These are phyloP conservation scores for Botrytis paeoniae DNA, from an alignment of 2,329 filamentous ascomycete genomes.

Conservation along the genomic window DNA sequence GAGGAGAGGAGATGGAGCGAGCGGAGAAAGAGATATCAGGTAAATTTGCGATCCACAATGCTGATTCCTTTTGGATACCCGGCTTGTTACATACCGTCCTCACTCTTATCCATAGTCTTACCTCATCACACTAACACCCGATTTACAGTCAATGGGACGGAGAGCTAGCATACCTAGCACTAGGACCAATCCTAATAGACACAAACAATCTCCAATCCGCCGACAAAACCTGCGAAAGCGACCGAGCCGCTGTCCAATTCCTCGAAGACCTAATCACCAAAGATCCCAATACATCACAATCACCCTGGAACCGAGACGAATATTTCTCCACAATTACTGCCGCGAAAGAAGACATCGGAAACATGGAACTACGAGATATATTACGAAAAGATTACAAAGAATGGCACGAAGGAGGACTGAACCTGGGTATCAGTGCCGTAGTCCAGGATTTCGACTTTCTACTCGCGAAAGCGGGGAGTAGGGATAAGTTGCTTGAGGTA, in stretches of 20 bases:
- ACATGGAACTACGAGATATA: slow-evolving; percentile 61
- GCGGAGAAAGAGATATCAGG: not conserved
- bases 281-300: not conserved
- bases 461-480: slow-evolving; percentile 49
- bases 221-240: slow-evolving; percentile 63
- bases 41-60: not conserved
- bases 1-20: slow-evolving; percentile 39
- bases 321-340: slow-evolving; percentile 59
- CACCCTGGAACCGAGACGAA: slow-evolving; percentile 48
- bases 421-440: slow-evolving; percentile 65
- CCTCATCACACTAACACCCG: not conserved
- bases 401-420: slow-evolving; percentile 57
- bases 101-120: not conserved
- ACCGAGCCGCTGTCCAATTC: slow-evolving; percentile 55
- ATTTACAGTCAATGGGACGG: slow-evolving; percentile 42
- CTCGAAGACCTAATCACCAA: slow-evolving; percentile 49
- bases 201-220: slow-evolving; percentile 62
- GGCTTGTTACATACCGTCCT: not conserved
- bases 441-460: slow-evolving; percentile 63
- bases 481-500: slow-evolving; percentile 46
- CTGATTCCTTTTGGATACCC: not conserved
- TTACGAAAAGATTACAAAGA: slow-evolving; percentile 83
- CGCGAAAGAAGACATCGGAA: slow-evolving; percentile 66
- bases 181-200: slow-evolving; percentile 72
- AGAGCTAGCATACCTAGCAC: slow-evolving; percentile 62